A percentile compares a stretch with the other conserved stretches of the same genome.
phyloP scores from a whole-genome alignment of 371 early-diverging fungal species.

The Parasitella parasitica region DNA sequence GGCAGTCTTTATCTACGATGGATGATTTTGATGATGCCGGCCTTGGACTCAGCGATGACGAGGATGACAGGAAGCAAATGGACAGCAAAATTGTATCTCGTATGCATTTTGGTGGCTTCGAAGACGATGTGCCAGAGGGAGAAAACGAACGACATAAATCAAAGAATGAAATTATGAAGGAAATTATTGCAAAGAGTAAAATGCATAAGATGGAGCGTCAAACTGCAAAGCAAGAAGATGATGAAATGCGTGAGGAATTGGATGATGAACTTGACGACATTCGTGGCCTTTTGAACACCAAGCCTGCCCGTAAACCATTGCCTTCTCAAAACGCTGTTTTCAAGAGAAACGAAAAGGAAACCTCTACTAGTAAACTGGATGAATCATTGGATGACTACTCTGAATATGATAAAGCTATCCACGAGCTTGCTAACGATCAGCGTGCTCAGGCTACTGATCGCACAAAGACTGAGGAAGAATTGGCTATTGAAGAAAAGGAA shows the following conservation, averaged over 20 bases:
- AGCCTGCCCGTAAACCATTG: slow-evolving; percentile 40
- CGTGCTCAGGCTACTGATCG: slow-evolving; percentile 90
- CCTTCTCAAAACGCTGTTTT: slow-evolving; percentile 47
- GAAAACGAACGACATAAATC: slow-evolving; percentile 69
- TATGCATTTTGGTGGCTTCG: slow-evolving; percentile 91
- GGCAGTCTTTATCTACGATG: slow-evolving; percentile 81
- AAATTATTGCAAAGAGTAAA: slow-evolving; percentile 96
- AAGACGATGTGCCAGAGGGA: slow-evolving; percentile 41
- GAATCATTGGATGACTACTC: slow-evolving; percentile 40
- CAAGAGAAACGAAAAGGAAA: slow-evolving; percentile 31
- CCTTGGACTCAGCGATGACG: slow-evolving; percentile 67
- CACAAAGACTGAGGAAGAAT: slow-evolving; percentile 92
- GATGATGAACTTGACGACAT: slow-evolving; percentile 88
- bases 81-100: slow-evolving; percentile 68
- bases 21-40: slow-evolving; percentile 80
- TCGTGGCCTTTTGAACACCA: slow-evolving; percentile 62
- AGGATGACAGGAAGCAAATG: slow-evolving; percentile 56
- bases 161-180: slow-evolving; percentile 93
- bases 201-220: slow-evolving; percentile 88
- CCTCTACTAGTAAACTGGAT: slow-evolving; percentile 5
- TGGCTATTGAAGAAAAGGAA: slow-evolving; percentile 80
- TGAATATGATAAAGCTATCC: slow-evolving; percentile 78
- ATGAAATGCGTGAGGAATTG: slow-evolving; percentile 74
- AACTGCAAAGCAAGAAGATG: slow-evolving; percentile 78
- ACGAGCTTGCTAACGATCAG: slow-evolving; percentile 79